Percentiles rank a stretch among this genome's conserved stretches.
phyloP scores from a whole-genome alignment of 169 alveolate genomes.

The Plasmodium knowlesi region DNA sequence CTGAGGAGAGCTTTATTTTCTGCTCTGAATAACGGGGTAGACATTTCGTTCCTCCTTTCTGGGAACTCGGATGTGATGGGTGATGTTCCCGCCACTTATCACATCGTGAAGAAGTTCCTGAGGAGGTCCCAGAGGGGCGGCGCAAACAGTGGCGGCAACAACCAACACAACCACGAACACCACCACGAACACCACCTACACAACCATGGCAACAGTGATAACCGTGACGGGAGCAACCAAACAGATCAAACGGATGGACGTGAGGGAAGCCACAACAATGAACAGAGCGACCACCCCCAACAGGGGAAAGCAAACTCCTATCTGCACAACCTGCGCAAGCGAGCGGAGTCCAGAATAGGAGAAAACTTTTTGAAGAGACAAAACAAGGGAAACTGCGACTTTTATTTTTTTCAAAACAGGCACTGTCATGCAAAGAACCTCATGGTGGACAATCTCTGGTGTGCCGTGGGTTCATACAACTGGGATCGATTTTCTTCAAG shows the following conservation, averaged over 20 bases:
- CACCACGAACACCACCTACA: too few relatives aligned
- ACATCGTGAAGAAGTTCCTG: conserved; percentile 82
- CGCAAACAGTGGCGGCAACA: background rate
- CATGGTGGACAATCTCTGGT: conserved; percentile 83
- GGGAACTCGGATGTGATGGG: conserved; percentile 88
- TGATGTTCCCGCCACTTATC: conserved; percentile 85
- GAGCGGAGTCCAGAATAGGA: conserved; percentile 27
- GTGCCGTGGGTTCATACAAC: conserved; percentile 82
- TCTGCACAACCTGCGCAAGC: conserved; percentile 28
- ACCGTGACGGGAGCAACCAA: too few relatives aligned
- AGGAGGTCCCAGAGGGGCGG: background rate
- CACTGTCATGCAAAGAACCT: conserved; percentile 84
- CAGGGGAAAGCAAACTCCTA: background rate
- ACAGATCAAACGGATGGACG: too few relatives aligned
- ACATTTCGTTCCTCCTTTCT: conserved; percentile 83
- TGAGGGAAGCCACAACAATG: too few relatives aligned
- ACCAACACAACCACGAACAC: too few relatives aligned
- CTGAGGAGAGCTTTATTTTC: conserved; percentile 82
- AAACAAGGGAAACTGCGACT: conserved; percentile 33
- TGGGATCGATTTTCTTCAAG: conserved; percentile 85
- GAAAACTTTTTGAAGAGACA: conserved; percentile 9
- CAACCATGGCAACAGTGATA: too few relatives aligned
- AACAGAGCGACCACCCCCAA: too few relatives aligned
- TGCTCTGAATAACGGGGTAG: conserved; percentile 79
- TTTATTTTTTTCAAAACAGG: conserved; percentile 79